phyloP scores from a whole-genome alignment of 148 eudicot species.

The Rhododendron mucronatum region DNA sequence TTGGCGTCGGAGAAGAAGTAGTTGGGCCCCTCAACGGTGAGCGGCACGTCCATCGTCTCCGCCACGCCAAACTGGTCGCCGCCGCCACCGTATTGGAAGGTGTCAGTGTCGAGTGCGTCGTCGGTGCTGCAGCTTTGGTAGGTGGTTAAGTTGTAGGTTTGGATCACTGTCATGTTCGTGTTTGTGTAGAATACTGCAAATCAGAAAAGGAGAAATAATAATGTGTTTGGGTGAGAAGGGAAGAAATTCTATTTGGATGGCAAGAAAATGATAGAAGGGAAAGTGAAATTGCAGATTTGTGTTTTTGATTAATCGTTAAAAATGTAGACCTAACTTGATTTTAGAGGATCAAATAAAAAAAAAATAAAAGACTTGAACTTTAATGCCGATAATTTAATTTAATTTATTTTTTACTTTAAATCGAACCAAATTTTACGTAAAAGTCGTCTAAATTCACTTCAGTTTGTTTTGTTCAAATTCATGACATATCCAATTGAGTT shows the following conservation, averaged over 20 bases:
- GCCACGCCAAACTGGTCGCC: conserved; percentile 22
- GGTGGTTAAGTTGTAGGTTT: conserved; percentile 58
- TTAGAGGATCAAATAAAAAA: too few species aligned
- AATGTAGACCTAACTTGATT: too few species aligned
- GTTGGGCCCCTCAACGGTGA: conserved; percentile 48
- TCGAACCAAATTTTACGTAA: too few species aligned
- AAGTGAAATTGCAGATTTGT: too few species aligned
- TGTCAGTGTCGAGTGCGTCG: conserved; percentile 40
- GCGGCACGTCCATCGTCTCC: conserved; percentile 33
- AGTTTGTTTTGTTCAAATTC: too few species aligned
- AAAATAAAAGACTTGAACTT: too few species aligned
- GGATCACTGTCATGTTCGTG: conserved; percentile 70
- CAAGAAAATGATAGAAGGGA: neutral
- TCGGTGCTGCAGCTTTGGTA: conserved; percentile 52
- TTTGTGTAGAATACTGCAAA: conserved; percentile 70
- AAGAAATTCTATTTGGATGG: neutral
- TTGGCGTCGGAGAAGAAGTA: conserved; percentile 70
- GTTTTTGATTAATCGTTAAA: too few species aligned
- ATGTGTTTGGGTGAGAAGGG: neutral
- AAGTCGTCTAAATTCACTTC: too few species aligned
- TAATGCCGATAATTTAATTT: too few species aligned
- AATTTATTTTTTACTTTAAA: too few species aligned
- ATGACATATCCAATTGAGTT: too few species aligned
- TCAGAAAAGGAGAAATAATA: neutral
- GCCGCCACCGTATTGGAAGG: conserved; percentile 43